phyloP scores from a whole-genome alignment of 306 rosid species.

The Astragalus glycyphyllos region DNA sequence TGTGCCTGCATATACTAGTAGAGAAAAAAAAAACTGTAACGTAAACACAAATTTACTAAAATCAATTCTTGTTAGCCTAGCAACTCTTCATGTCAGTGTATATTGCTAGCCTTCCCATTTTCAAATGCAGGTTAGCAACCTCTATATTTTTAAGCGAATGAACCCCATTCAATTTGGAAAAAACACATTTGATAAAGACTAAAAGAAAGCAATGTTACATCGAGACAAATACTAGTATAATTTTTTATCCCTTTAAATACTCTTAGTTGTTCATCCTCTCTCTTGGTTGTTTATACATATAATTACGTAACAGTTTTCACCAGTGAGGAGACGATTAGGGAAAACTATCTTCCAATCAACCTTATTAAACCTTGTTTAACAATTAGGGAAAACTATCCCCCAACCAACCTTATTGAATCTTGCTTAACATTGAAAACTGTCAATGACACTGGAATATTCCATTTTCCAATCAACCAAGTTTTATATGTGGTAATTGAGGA shows the following conservation, averaged over 20 bases:
- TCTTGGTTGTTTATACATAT: too few species aligned
- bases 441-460: constrained; percentile 23
- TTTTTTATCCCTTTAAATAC: too few species aligned
- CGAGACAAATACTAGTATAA: too few species aligned
- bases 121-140: constrained; percentile 17
- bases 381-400: constrained; percentile 6
- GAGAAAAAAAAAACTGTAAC: background rate
- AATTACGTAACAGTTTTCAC: too few species aligned
- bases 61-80: background rate
- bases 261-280: too few species aligned
- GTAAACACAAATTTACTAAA: constrained; percentile 3
- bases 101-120: background rate
- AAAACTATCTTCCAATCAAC: too few species aligned
- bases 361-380: background rate
- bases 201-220: too few species aligned
- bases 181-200: too few species aligned
- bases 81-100: background rate
- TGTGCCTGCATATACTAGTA: background rate
- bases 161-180: too few species aligned
- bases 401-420: background rate
- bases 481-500: background rate
- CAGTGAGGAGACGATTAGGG: too few species aligned
- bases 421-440: constrained; percentile 23
- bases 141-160: too few species aligned
- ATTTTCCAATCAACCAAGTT: constrained; percentile 5